These are phyloP conservation scores for Fomitopsis schrenkii DNA, from an alignment of 1,284 basidiomycete species.

Conservation along the genomic window DNA sequence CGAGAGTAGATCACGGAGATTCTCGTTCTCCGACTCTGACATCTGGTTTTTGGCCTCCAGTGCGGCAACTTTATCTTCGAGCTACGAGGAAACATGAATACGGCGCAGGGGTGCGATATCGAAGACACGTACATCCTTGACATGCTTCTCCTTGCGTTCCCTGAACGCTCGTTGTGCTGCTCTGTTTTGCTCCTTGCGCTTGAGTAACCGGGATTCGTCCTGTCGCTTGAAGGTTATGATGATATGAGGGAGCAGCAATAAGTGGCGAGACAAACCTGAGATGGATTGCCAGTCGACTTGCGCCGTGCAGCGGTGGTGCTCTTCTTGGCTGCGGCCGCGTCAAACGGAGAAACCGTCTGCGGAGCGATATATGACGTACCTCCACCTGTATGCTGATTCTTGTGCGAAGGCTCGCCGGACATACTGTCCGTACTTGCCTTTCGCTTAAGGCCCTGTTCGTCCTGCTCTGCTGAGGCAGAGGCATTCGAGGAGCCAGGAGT, in stretches of 20 bases:
- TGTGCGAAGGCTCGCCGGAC: constrained; percentile 57
- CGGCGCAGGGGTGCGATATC: constrained; percentile 2
- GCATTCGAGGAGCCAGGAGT: constrained; percentile 5
- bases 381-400: constrained; percentile 52
- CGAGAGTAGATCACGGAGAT: constrained; percentile 70
- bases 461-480: constrained; percentile 30
- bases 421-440: constrained; percentile 61
- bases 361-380: constrained; percentile 14
- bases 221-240: constrained; percentile 24
- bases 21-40: constrained; percentile 68
- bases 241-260: background rate
- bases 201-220: constrained; percentile 70
- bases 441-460: constrained; percentile 56
- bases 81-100: constrained; percentile 34
- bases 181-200: constrained; percentile 85
- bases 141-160: constrained; percentile 85
- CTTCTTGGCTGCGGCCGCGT: constrained; percentile 10
- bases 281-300: constrained; percentile 37
- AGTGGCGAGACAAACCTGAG: constrained; percentile 22
- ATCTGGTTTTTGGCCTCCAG: constrained; percentile 73
- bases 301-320: constrained; percentile 33
- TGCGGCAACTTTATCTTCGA: constrained; percentile 79
- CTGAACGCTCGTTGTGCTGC: constrained; percentile 84
- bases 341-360: background rate
- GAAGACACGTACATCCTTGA: constrained; percentile 67